Conservation (phyloP, 148 eudicot genomes). For the Cornus controversa region DNA sequence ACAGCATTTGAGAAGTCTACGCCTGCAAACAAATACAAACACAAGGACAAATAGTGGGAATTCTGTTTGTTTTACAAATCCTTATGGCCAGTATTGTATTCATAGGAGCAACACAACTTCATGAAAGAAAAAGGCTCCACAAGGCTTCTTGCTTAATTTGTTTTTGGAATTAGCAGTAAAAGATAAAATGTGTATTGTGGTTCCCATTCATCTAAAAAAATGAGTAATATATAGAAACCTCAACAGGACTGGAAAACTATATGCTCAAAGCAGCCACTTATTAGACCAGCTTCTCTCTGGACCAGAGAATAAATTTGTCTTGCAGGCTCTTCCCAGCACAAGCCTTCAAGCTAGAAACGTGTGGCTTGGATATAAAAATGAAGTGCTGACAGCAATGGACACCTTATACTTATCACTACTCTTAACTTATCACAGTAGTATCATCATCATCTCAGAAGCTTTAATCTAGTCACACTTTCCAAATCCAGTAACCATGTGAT, state of each 20-base stretch:
- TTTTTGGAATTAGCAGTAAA: neutral
- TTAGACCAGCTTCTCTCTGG: neutral
- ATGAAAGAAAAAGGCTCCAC: neutral
- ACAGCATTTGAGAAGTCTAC: constrained; percentile 86
- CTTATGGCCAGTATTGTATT: neutral
- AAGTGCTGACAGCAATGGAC: neutral
- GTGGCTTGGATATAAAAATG: neutral
- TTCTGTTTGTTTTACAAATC: neutral
- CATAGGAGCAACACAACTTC: neutral
- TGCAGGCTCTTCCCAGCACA: neutral
- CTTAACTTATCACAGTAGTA: neutral
- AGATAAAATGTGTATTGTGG: neutral
- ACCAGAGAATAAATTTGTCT: neutral
- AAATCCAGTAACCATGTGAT: neutral
- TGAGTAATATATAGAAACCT: neutral
- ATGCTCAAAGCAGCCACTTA: neutral
- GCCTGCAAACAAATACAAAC: constrained; percentile 38
- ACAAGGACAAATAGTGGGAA: neutral
- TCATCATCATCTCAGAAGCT: neutral
- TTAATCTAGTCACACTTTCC: neutral
- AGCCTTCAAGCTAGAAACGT: neutral
- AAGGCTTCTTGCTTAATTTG: neutral
- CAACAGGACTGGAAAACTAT: neutral
- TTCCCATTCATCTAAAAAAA: neutral
- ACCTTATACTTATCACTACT: neutral